phyloP scores from a whole-genome alignment of 805 yeast genomes.

The Pichia insulana region DNA sequence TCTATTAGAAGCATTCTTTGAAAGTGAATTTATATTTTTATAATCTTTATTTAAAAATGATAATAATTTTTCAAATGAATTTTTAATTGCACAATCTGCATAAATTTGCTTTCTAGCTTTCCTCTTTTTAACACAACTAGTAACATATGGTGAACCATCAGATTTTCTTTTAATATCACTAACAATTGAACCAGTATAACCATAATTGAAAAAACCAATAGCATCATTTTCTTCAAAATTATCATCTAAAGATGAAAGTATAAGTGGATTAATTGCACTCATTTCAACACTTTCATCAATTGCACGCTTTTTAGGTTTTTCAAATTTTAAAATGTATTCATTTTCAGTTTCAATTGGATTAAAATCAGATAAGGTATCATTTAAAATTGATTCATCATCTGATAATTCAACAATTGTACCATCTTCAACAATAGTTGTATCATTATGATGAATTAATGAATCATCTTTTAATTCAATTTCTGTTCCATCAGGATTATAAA shows the following conservation, averaged over 20 bases:
- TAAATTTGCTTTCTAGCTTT: constrained; percentile 16
- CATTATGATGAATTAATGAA: not conserved
- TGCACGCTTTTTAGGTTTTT: constrained; percentile 4
- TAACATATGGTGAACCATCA: constrained; percentile 2
- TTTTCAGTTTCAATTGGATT: constrained; percentile 2
- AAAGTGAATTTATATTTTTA: constrained; percentile 17
- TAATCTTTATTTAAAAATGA: constrained; percentile 18
- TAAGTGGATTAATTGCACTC: constrained; percentile 6
- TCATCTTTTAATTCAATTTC: constrained; percentile 2
- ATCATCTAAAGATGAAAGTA: constrained; percentile 5
- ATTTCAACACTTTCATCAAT: constrained; percentile 6
- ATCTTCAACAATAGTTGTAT: not conserved
- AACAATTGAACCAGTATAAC: constrained; percentile 4
- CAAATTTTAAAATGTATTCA: not conserved
- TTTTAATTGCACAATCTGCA: constrained; percentile 16
- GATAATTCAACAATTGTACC: not conserved
- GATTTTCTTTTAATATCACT: constrained; percentile 3
- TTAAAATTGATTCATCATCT: not conserved
- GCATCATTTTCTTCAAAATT: constrained; percentile 3
- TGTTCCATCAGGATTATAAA: constrained; percentile 6
- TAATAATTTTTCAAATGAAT: constrained; percentile 15
- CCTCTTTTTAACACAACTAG: constrained; percentile 10
- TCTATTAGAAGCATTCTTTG: constrained; percentile 19
- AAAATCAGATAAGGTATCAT: not conserved
- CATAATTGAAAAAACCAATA: constrained; percentile 9